Evolutionary conservation across 2,329 filamentous ascomycete genomes (phyloP), one percentile per base, ranked within the genome.

Genomic region (Acrodontium crateriforme): DNA sequence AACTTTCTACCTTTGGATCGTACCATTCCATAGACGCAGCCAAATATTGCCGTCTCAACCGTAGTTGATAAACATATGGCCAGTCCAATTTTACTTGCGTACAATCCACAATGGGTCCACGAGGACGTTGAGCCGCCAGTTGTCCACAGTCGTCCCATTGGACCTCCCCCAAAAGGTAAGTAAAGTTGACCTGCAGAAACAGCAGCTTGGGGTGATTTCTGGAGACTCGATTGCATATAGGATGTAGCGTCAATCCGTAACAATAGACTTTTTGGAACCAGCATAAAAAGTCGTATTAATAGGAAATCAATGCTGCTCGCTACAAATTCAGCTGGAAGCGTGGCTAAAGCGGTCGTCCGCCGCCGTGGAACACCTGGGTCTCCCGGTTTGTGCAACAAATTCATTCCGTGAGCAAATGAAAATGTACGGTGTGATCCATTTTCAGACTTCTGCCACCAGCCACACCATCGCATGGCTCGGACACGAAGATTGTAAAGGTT

Each of bases 231-330:
- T 9, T 27, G 19, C 13, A 42, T n/a, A 24, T 37, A 46, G 3
- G 31, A 36, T 2, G 19, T 12, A 2, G 41, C 40, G 4, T 44
- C 32, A 1, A 36, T 35, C 6, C 43, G 38, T 19, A 46, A 28
- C 21, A 46, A 36, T 7, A 44, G 13, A 10, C 17, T 35, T 16
- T 49, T 42, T 29, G 48, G 32, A 1, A 44, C 44, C 5, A 49
- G 27, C 14, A 35, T 32, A 6, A 47, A n/a, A 3, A 44, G 24
- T 3, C 35, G 31, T 8, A 33, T 21, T 16, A 48, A 24, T 15
- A 47, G 25, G 15, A 24, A 23, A 13, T 49, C 45, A 7, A 45
- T 32, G 5, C 32, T 27, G 18, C 34, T 24, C 1, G 37, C 40
- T 6, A 49, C 30, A 14, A 33, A 38, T 5, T 37, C 30, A 2